These are phyloP conservation scores for Apiotrichum sp. DNA, from an alignment of 1,284 basidiomycete genomes.

Conservation along the genomic window DNA sequence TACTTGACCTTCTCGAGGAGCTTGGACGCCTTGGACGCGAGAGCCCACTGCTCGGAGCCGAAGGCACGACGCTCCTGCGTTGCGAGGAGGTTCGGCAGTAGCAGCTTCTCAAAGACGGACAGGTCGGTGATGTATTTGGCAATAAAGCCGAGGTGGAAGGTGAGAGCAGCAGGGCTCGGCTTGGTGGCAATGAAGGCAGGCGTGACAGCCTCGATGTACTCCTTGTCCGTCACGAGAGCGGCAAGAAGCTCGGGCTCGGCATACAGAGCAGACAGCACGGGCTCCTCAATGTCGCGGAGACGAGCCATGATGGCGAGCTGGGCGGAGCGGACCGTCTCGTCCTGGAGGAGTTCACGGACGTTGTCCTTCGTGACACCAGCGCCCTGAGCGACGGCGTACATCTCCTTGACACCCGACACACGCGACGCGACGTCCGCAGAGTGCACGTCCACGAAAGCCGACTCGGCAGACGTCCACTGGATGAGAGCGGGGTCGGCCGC, in stretches of 20 bases:
- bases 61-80: conserved; percentile 64
- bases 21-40: conserved; percentile 8
- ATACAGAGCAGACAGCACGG: conserved; percentile 65
- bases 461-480: conserved; percentile 17
- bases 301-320: conserved; percentile 51
- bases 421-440: conserved; percentile 45
- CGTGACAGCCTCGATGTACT: conserved; percentile 53
- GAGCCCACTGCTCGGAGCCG: conserved; percentile 56
- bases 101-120: conserved; percentile 54
- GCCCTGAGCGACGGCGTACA: conserved; percentile 26
- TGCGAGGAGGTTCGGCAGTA: conserved; percentile 69
- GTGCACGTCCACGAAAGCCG: conserved; percentile 41
- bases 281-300: conserved; percentile 57
- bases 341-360: conserved; percentile 7
- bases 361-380: conserved; percentile 9
- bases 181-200: conserved; percentile 48
- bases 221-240: conserved; percentile 49
- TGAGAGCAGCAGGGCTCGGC: conserved; percentile 47
- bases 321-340: conserved; percentile 28
- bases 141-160: conserved; percentile 60
- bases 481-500: conserved; percentile 17
- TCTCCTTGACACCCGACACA: conserved; percentile 39
- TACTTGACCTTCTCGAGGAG: conserved; percentile 9
- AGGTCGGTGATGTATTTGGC: conserved; percentile 49
- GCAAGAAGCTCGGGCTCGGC: conserved; percentile 51